Percentiles rank a stretch among this genome's conserved stretches.
Evolutionary conservation across 306 rosid species (phyloP).

Genomic region (Datisca glomerata): DNA sequence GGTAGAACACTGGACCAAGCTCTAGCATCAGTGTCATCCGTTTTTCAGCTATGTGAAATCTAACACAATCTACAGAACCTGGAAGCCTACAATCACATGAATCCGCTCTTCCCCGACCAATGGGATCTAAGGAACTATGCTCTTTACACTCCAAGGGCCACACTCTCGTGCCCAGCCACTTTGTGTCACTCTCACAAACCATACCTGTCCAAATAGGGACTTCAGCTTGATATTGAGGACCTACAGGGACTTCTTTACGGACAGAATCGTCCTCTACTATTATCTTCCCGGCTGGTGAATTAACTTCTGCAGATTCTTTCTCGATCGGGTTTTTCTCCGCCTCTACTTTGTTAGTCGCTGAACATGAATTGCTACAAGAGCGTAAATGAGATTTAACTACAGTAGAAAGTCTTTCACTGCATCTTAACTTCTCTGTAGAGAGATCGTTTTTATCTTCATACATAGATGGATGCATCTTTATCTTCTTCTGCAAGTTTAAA

Average conservation of each 20-base stretch:
- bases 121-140: conserved; percentile 3
- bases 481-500: conserved; percentile 65
- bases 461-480: conserved; percentile 75
- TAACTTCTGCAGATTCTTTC: conserved; percentile 13
- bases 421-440: conserved; percentile 38
- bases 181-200: conserved; percentile 45
- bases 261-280: conserved; percentile 14
- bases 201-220: conserved; percentile 68
- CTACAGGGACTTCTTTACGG: conserved; percentile 33
- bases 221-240: conserved; percentile 49
- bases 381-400: conserved; percentile 25
- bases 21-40: conserved; percentile 63
- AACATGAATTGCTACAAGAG: conserved; percentile 38
- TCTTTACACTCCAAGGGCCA: conserved; percentile 41
- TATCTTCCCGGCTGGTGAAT: conserved; percentile 2
- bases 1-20: conserved; percentile 51
- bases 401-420: conserved; percentile 33
- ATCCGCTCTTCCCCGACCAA: conserved; percentile 40
- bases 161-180: conserved; percentile 58
- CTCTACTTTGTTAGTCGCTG: conserved; percentile 17
- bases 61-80: conserved; percentile 62
- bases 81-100: conserved; percentile 39
- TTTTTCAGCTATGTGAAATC: conserved; percentile 80
- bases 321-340: conserved; percentile 19
- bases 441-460: conserved; percentile 43